These are phyloP conservation scores for Phialemoniopsis sp. DNA, from an alignment of 2,329 filamentous ascomycete species.

Conservation along the genomic window DNA sequence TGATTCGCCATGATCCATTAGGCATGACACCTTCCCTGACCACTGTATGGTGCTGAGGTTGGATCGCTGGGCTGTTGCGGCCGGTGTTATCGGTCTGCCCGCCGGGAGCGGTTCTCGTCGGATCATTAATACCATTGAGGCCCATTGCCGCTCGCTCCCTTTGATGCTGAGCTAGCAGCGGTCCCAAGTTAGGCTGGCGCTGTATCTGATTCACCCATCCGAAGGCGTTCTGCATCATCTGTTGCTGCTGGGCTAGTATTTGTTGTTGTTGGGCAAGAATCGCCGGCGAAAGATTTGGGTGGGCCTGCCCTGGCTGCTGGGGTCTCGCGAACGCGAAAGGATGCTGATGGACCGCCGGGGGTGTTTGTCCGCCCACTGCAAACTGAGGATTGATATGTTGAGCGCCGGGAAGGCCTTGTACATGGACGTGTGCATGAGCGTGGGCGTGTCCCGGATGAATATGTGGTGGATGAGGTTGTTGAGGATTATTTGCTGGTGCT, in stretches of 20 bases:
- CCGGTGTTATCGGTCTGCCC: slow-evolving; percentile 17
- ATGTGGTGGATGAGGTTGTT: not conserved
- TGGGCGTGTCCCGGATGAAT: too few species aligned
- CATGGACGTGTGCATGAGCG: too few species aligned
- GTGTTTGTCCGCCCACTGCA: too few species aligned
- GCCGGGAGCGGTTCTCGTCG: slow-evolving; percentile 9
- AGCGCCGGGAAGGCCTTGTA: too few species aligned
- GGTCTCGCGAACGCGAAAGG: too few species aligned
- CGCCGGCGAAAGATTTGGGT: too few species aligned
- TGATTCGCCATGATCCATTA: slow-evolving; percentile 38
- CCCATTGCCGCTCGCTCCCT: slow-evolving; percentile 32
- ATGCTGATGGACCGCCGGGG: too few species aligned
- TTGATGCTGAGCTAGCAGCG: slow-evolving; percentile 37
- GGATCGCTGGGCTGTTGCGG: slow-evolving; percentile 17
- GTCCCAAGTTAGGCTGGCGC: slow-evolving; percentile 37
- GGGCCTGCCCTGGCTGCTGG: too few species aligned
- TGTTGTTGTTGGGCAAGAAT: too few species aligned
- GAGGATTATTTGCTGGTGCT: not conserved
- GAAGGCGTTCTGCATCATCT: slow-evolving; percentile 26
- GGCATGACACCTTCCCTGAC: slow-evolving; percentile 44
- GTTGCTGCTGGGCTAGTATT: slow-evolving; percentile 20
- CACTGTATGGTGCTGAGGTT: slow-evolving; percentile 31
- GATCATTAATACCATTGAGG: slow-evolving; percentile 34
- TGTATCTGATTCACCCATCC: slow-evolving; percentile 41
- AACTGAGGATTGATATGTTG: too few species aligned